These are phyloP conservation scores for Diaporthe sp. DNA, from an alignment of 2,329 filamentous ascomycete genomes.

Conservation along the genomic window DNA sequence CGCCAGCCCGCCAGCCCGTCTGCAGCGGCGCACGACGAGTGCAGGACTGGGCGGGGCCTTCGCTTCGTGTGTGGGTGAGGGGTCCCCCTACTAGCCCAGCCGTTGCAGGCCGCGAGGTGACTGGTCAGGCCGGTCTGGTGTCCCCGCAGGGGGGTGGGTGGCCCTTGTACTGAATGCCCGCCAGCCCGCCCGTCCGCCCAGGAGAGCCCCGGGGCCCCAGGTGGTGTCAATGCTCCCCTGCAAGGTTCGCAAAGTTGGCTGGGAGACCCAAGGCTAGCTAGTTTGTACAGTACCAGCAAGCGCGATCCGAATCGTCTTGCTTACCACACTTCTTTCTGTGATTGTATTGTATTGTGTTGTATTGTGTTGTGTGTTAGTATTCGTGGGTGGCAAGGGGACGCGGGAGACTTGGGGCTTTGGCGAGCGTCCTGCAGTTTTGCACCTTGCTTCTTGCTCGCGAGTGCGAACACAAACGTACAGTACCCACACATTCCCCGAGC, in stretches of 20 bases:
- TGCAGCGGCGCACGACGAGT: constrained; percentile 6
- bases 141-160: constrained; percentile 3
- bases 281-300: neutral
- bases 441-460: constrained; percentile 1
- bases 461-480: neutral
- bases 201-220: constrained; percentile 1
- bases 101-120: constrained; percentile 23
- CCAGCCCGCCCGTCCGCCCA: constrained; percentile 1
- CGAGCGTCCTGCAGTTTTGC: neutral
- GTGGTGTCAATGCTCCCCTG: constrained; percentile 20
- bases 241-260: constrained; percentile 10
- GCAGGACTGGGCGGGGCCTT: constrained; percentile 24
- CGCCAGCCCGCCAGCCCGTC: neutral
- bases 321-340: neutral
- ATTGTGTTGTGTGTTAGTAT: neutral
- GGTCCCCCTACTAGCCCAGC: constrained; percentile 27
- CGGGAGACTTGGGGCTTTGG: no score
- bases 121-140: constrained; percentile 14
- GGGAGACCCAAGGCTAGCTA: neutral
- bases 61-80: constrained; percentile 24
- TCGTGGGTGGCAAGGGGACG: no score
- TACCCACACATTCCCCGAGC: neutral
- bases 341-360: neutral
- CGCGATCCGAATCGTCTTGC: neutral
- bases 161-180: constrained; percentile 18